Evolutionary conservation across 306 rosid genomes (phyloP), one percentile per base, ranked within the genome.

Genomic region (Styphnolobium japonicum): DNA sequence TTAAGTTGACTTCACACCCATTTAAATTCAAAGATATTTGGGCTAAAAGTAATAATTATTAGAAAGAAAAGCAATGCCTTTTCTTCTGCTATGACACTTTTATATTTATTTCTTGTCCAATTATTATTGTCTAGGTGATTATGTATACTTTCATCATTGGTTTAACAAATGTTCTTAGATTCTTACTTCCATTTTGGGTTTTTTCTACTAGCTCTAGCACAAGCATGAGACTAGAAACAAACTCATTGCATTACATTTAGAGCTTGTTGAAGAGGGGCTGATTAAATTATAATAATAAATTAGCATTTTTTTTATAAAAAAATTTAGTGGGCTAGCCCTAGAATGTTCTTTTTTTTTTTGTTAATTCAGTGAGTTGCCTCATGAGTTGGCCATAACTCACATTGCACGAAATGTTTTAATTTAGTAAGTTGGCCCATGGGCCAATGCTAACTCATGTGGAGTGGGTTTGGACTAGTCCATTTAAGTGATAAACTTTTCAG

Each of bases 251-350:
- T 51, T 82, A 12, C 97, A 94, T 70, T 34, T 91, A 5, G 94
- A 90, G 78, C 89, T 94, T 40, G 94, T 92, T 7, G 97, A 92
- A 77, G 97, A 90, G 98, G 97, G 5, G 97, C 98, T 22, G 88
- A 92, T 80, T 86, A 94, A 81, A 92, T 94, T 56, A 85, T 92
- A 1, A 81, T 92, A 48, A 94, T 92, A 37, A 92, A 94, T n/a
- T n/a, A n/a, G n/a, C n/a, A n/a, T n/a, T n/a, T n/a, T n/a, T n/a
- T n/a, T n/a, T n/a, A n/a, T n/a, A n/a, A n/a, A n/a, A n/a, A n/a
- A n/a, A n/a, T n/a, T n/a, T n/a, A n/a, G n/a, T n/a, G n/a, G n/a
- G n/a, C n/a, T n/a, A n/a, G n/a, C n/a, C n/a, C n/a, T n/a, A n/a
- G n/a, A n/a, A n/a, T n/a, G n/a, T n/a, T n/a, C n/a, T n/a, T n/a